Evolutionary conservation across 1,139 yeast species (phyloP).

Genomic region (Nakaseomyces nivariensis): DNA sequence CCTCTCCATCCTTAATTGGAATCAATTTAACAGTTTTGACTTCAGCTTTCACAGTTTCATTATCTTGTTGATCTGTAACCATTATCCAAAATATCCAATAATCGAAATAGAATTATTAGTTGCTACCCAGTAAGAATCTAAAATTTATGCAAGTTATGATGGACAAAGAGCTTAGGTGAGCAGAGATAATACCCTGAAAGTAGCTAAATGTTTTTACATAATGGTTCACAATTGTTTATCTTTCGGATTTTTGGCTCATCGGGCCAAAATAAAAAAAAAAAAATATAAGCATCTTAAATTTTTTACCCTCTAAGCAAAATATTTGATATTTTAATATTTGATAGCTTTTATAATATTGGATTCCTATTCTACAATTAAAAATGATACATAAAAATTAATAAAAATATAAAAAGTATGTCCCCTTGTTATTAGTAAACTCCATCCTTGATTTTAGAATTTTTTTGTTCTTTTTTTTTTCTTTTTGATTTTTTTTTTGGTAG

Average conservation of each 20-base stretch:
- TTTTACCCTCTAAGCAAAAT: too few relatives aligned
- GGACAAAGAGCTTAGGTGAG: too few relatives aligned
- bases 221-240: too few relatives aligned
- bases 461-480: neutral
- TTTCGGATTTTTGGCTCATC: too few relatives aligned
- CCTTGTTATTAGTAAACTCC: neutral
- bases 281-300: too few relatives aligned
- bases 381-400: neutral
- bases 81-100: neutral
- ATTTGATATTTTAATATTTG: neutral
- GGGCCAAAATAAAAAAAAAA: too few relatives aligned
- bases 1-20: neutral
- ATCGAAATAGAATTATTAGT: neutral
- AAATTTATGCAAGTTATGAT: too few relatives aligned
- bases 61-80: neutral
- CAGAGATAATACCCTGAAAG: too few relatives aligned
- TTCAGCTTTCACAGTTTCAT: neutral
- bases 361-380: conserved; percentile 2
- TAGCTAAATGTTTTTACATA: too few relatives aligned
- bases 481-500: too few relatives aligned
- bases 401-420: neutral
- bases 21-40: neutral
- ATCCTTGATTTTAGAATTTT: neutral
- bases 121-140: too few relatives aligned
- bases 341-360: neutral